Base-by-base conservation (phyloP, 352 stramenopile species). In the Globisporangium okanoganense region DNA sequence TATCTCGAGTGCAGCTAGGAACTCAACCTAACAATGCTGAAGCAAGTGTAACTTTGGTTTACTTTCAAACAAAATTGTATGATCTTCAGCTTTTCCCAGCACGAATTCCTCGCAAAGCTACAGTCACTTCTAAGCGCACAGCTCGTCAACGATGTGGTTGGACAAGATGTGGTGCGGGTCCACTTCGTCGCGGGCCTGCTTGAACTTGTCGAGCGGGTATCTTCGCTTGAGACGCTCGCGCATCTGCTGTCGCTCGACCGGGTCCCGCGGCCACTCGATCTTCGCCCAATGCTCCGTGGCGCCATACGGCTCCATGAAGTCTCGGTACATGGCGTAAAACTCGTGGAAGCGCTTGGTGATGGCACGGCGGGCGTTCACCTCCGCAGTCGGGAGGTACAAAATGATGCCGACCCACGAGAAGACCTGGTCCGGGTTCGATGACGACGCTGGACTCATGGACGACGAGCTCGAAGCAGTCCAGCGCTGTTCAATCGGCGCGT, bases 361-460 rank as follows among this genome's bases (percentile, higher is more conserved):
- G 3, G 87, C 82, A 25, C 64, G 36, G 20, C 81, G 80, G 35
- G 68, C 63, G 40, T 70, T 67, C 35, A 72, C 71, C 38, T 93
- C 75, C 16, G 89, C 75, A 49, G 95, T 85, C 45, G 82, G 72
- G 22, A 99, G 73, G 71, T 98, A 99, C 74, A 99, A 85, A 51
- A 99, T 99, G 48, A 99, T 92, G 56, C 97, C 97, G 31, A 99
- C 96, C 97, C 97, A 99, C 31, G 84, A 98, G 63, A 96, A 96
- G 13, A 97, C 56, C 58, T 90, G 81, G 12, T 71, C 57, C 0
- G 73, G 61, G 50, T 93, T 87, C n/a, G 66, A 65, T 27, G 87
- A 80, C 69, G 80, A 87, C 10, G 95, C 96, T 14, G 97, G 97
- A 47, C 91, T 98, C 81, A 99, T 97, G 10, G 69, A 68, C 4